These are phyloP conservation scores for Starmerella apicola DNA, from an alignment of 805 yeast genomes.

Conservation along the genomic window DNA sequence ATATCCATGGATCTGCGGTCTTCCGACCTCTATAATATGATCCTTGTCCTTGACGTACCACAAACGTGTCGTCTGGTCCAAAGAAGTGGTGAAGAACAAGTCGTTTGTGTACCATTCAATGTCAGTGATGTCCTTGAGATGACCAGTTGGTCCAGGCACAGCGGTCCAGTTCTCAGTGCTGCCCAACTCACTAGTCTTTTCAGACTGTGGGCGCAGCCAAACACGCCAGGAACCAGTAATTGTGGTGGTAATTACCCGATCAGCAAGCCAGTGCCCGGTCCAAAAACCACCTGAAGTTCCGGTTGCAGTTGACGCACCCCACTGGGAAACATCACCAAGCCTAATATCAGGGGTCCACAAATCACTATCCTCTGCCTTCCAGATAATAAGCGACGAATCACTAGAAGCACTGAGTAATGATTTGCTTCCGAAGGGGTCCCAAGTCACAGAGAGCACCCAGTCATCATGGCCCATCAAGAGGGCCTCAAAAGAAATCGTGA, in stretches of 20 bases:
- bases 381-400: constrained; percentile 82
- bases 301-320: constrained; percentile 97
- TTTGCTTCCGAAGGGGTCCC: constrained; percentile 55
- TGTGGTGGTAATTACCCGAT: constrained; percentile 59
- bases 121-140: constrained; percentile 63
- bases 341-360: constrained; percentile 77
- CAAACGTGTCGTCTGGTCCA: constrained; percentile 87
- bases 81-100: constrained; percentile 61
- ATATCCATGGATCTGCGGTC: constrained; percentile 97
- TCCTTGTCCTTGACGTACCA: constrained; percentile 35
- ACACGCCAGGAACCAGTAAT: constrained; percentile 86
- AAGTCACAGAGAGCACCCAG: constrained; percentile 76
- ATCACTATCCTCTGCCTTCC: constrained; percentile 39
- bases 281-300: constrained; percentile 78
- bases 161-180: constrained; percentile 28
- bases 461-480: constrained; percentile 96
- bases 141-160: constrained; percentile 54
- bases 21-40: constrained; percentile 72
- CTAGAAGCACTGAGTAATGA: constrained; percentile 76
- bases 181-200: not conserved
- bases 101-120: constrained; percentile 49
- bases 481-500: constrained; percentile 66
- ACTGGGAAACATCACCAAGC: constrained; percentile 82
- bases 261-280: constrained; percentile 57
- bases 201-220: constrained; percentile 35